Conservation (phyloP, 352 stramenopile species). For the Phytophthora pinifolia region DNA sequence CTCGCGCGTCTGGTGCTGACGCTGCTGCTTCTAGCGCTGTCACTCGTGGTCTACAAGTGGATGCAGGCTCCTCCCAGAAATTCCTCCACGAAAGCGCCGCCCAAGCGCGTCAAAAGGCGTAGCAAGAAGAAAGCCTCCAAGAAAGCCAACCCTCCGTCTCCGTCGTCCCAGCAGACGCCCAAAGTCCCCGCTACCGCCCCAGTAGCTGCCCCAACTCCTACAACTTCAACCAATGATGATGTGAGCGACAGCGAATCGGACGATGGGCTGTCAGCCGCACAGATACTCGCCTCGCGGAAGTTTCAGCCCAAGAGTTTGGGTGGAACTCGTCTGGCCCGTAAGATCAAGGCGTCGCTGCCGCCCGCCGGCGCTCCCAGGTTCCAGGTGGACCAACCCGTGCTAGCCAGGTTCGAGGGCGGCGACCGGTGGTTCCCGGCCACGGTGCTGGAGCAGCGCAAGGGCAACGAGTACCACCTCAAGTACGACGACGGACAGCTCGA, state of each 20-base stretch:
- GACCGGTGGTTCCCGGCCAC: slow-evolving; percentile 64
- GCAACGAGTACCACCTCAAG: slow-evolving; percentile 68
- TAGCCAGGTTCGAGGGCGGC: slow-evolving; percentile 61
- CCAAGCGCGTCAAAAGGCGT: slow-evolving; percentile 38
- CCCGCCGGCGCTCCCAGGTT: slow-evolving; percentile 29
- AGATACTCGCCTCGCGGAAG: slow-evolving; percentile 60
- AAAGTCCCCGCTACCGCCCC: slow-evolving; percentile 2
- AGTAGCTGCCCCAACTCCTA: slow-evolving; percentile 2
- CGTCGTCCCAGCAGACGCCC: background rate
- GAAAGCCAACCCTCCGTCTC: slow-evolving; percentile 22
- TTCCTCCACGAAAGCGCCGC: background rate
- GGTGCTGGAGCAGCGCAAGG: slow-evolving; percentile 70
- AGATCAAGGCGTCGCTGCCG: slow-evolving; percentile 27
- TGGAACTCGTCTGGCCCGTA: slow-evolving; percentile 18
- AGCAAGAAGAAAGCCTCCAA: slow-evolving; percentile 51
- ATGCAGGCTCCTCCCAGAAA: slow-evolving; percentile 16
- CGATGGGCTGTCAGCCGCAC: slow-evolving; percentile 52
- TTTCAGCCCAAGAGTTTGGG: slow-evolving; percentile 67
- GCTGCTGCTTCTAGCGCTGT: slow-evolving; percentile 43
- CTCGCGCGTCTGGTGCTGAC: slow-evolving; percentile 39
- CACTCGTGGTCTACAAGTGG: slow-evolving; percentile 41
- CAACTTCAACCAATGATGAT: slow-evolving; percentile 21
- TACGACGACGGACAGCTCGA: slow-evolving; percentile 83
- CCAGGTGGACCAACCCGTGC: slow-evolving; percentile 45
- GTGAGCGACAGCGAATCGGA: slow-evolving; percentile 54